phyloP scores from a whole-genome alignment of 2,329 filamentous ascomycete species.

The Myriosclerotinia scirpicola region DNA sequence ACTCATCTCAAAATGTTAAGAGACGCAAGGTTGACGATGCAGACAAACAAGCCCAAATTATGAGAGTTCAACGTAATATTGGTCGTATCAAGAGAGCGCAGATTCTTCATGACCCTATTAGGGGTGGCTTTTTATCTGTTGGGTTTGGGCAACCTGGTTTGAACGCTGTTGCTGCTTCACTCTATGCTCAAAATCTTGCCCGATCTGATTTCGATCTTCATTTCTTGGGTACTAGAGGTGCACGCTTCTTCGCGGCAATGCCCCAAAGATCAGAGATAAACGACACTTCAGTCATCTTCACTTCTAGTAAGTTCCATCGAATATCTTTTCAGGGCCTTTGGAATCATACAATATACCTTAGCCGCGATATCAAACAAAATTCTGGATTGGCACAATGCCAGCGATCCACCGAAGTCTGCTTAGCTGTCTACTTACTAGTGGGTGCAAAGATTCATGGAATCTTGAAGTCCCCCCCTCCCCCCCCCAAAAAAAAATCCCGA shows the following conservation, averaged over 20 bases:
- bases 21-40: constrained; percentile 51
- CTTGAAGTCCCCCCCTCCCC: background rate
- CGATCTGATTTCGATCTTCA: background rate
- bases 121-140: constrained; percentile 31
- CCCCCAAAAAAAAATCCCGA: too few relatives aligned
- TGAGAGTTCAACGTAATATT: constrained; percentile 24
- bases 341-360: background rate
- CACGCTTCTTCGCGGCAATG: constrained; percentile 2
- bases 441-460: background rate
- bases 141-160: constrained; percentile 27
- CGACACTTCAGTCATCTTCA: background rate
- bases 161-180: constrained; percentile 14
- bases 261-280: background rate
- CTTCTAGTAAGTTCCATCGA: background rate
- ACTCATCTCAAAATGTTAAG: constrained; percentile 60
- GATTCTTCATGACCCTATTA: constrained; percentile 28
- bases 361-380: too few relatives aligned
- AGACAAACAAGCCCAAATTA: constrained; percentile 10
- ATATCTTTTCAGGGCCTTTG: background rate
- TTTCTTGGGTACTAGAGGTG: background rate
- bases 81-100: constrained; percentile 31
- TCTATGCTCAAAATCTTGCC: constrained; percentile 14
- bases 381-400: too few relatives aligned
- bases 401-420: too few relatives aligned
- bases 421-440: background rate